Base-by-base conservation (phyloP, 352 stramenopile species). In the Phytophthora pini region DNA sequence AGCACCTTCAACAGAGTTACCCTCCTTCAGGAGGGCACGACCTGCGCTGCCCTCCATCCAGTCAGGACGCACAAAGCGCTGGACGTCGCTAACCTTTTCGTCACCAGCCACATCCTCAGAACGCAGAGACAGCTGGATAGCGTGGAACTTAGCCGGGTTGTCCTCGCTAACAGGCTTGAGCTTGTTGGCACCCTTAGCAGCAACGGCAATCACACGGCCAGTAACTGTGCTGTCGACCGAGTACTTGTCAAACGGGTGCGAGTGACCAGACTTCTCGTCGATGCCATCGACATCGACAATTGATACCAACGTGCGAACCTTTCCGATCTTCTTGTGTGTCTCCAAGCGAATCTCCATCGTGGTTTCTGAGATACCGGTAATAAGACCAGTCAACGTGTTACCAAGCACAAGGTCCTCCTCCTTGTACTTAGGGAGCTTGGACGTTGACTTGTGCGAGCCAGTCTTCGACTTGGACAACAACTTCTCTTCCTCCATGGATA, bases 281-380 rank as follows among this genome's bases (percentile, higher is more conserved):
- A 75, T 68, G 20, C 61, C 72, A 59, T 96, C 86, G 13, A 95
- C 86, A 66, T 96, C 89, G 12, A 92, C 86, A 54, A 96, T 89
- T 12, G 89, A 94, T 4, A 96, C 87, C 13, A 77, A 72, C 27
- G 86, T 72, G 38, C 88, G 70, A 7, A 95, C 81, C 72, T 94
- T 96, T 46, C 89, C 85, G 11, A 75, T 73, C 58, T 83, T 89
- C 69, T 90, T 92, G 40, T 57, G 75, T 4, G 80, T 83, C 76
- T 90, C 85, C 31, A 96, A 61, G 52, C 90, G 91, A 61, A 96
- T 80, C 61, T 96, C 86, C 74, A 96, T 92, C 48, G 74, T 72
- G 64, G 80, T 73, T 61, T 96, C 87, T 54, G 92, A 92, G 76
- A 96, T 93, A 17, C 74, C 72, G 15, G 75, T 56, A 61, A 96